These are phyloP conservation scores for Glebionis coronaria DNA, from an alignment of 129 eudicot genomes.

Conservation along the genomic window DNA sequence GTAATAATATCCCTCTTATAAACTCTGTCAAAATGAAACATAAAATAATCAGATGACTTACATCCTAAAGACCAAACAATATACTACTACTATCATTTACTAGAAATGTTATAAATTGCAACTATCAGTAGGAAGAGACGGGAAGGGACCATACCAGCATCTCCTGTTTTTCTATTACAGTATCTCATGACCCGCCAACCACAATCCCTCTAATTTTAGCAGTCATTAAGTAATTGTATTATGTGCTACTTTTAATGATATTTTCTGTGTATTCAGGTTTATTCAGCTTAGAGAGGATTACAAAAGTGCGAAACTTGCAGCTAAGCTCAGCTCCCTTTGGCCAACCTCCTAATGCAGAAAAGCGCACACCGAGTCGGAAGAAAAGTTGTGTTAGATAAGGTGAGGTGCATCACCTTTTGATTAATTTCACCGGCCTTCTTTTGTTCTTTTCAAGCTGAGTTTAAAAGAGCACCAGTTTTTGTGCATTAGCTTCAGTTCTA, in stretches of 20 bases:
- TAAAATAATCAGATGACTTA: slow-evolving; percentile 5
- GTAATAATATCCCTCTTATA: slow-evolving; percentile 28
- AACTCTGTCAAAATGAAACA: not conserved
- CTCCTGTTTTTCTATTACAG: not conserved
- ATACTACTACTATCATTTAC: not conserved
- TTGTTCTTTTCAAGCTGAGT: slow-evolving; percentile 7
- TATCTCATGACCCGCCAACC: not conserved
- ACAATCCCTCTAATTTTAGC: no score
- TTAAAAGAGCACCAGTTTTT: slow-evolving; percentile 12
- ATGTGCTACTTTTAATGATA: not conserved
- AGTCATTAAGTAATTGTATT: not conserved
- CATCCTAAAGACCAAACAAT: not conserved
- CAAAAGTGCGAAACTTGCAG: slow-evolving; percentile 86
- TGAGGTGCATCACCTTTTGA: slow-evolving; percentile 22
- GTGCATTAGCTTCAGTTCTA: slow-evolving; percentile 15
- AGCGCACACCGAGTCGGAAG: not conserved
- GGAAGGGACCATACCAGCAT: not conserved
- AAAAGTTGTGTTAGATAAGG: slow-evolving; percentile 5
- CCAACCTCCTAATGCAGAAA: slow-evolving; percentile 40
- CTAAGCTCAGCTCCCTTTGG: slow-evolving; percentile 81
- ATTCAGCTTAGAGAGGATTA: slow-evolving; percentile 92
- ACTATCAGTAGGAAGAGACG: not conserved
- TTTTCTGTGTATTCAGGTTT: slow-evolving; percentile 44
- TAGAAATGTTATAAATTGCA: slow-evolving; percentile 2
- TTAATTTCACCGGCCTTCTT: slow-evolving; percentile 1